Evolutionary conservation across 2,329 filamentous ascomycete genomes (phyloP), one percentile per base, ranked within the genome.

Genomic region (Verticillium longisporum): DNA sequence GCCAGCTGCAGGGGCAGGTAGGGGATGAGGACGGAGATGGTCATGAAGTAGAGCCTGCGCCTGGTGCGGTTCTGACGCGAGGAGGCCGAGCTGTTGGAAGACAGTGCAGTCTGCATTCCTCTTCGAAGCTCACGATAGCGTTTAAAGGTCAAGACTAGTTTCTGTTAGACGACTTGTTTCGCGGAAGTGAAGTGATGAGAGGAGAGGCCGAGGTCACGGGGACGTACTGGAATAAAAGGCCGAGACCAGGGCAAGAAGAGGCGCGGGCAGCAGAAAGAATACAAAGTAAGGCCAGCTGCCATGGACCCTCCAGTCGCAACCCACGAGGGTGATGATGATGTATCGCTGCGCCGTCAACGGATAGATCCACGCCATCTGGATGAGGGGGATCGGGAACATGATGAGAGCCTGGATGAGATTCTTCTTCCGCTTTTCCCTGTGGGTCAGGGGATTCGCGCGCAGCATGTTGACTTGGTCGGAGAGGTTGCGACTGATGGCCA

Each of bases 11-110:
- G 65, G 1, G 83, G 83, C 0, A 83, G 66, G 66, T 83, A 85
- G 3, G 82, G 75, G 3, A 80, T 65, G 1, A 86, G 68, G 64
- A 85, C 82, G 53, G 75, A 76, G 13, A 84, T 60, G 14, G 80
- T 77, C 79, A 86, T 83, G 63, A 81, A 73, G 70, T 85, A 86
- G 54, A 87, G 78, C 53, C 82, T 79, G 56, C 78, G 75, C 54
- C 77, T 77, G 9, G 82, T 77, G 1, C 82, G 77, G 55, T 79
- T 75, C 50, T 77, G 78, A 6, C 82, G 76, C 14, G 74, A 65
- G 4, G 71, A 71, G 9, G 77, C 77, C 5, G 72, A 64, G 36
- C 71, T 77, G 70, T 77, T 81, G 60, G 70, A 71, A 31, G 68
- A 68, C 21, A 83, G 67, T 2, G 76, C 75, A 0, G 73, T 69